Evolutionary conservation across 495 filamentous ascomycete genomes (phyloP).

Genomic region (Penicillium waksmanii): DNA sequence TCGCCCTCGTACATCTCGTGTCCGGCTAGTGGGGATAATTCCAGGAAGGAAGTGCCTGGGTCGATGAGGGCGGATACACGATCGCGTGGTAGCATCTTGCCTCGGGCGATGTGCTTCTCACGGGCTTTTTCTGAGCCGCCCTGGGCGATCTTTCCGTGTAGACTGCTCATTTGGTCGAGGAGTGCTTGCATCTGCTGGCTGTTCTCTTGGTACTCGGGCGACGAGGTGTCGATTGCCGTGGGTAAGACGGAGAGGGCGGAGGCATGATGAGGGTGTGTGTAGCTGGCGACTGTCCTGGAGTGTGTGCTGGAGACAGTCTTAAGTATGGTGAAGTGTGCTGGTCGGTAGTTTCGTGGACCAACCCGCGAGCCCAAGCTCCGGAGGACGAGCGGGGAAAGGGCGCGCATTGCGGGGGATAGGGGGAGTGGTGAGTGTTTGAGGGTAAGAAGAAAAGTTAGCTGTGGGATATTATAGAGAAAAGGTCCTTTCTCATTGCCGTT

Average conservation of each 20-base stretch:
- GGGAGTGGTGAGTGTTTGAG: slow-evolving; percentile 11
- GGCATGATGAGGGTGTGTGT: slow-evolving; percentile 70
- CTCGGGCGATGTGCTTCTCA: slow-evolving; percentile 83
- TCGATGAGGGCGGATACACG: slow-evolving; percentile 87
- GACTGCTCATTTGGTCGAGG: slow-evolving; percentile 61
- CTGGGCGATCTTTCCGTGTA: slow-evolving; percentile 71
- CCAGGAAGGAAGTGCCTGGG: slow-evolving; percentile 86
- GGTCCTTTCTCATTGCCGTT: neutral
- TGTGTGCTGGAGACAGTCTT: slow-evolving; percentile 6
- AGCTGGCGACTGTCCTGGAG: slow-evolving; percentile 53
- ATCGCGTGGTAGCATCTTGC: slow-evolving; percentile 94
- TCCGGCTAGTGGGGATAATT: slow-evolving; percentile 85
- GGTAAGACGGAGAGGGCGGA: slow-evolving; percentile 76
- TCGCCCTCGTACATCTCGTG: slow-evolving; percentile 85
- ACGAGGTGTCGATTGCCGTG: slow-evolving; percentile 74
- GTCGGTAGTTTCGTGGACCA: slow-evolving; percentile 16
- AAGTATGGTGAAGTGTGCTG: slow-evolving; percentile 11
- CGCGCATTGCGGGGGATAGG: slow-evolving; percentile 42
- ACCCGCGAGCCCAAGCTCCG: slow-evolving; percentile 36
- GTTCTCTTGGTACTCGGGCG: slow-evolving; percentile 82
- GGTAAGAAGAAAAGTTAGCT: neutral
- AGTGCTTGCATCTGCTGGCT: slow-evolving; percentile 74
- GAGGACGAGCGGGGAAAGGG: slow-evolving; percentile 41
- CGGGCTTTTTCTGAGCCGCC: slow-evolving; percentile 84
- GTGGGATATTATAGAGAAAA: neutral